phyloP scores from a whole-genome alignment of 2,329 filamentous ascomycete species.

The Epichloe glyceriae region DNA sequence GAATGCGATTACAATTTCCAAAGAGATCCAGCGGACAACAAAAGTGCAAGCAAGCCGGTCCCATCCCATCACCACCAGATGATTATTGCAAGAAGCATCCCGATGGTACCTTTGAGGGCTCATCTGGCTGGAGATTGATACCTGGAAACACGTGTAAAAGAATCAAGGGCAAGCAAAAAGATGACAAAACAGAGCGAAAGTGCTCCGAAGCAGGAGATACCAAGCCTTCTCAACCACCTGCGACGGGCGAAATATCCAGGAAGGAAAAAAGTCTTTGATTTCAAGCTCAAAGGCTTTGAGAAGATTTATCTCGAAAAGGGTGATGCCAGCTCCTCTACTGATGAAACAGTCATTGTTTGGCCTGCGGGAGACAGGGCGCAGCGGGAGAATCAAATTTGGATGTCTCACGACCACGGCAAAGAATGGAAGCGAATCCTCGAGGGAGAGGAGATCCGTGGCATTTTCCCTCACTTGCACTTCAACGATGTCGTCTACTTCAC shows the following conservation, averaged over 20 bases:
- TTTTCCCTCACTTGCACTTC: constrained; percentile 68
- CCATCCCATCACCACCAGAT: constrained; percentile 56
- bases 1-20: constrained; percentile 94
- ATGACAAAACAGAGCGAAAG: constrained; percentile 58
- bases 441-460: constrained; percentile 53
- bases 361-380: constrained; percentile 25
- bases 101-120: constrained; percentile 65
- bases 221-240: constrained; percentile 32
- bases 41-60: constrained; percentile 52
- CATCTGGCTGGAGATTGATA: constrained; percentile 85
- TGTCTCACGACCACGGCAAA: constrained; percentile 81
- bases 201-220: constrained; percentile 50
- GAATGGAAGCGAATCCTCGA: constrained; percentile 61
- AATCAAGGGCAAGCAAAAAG: constrained; percentile 48
- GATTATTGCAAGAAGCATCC: constrained; percentile 55
- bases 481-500: constrained; percentile 82
- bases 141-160: constrained; percentile 66
- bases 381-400: constrained; percentile 47
- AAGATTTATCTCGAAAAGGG: constrained; percentile 70
- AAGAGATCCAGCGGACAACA: constrained; percentile 47
- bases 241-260: constrained; percentile 52
- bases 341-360: constrained; percentile 58
- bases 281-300: constrained; percentile 36
- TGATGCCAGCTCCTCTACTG: constrained; percentile 46
- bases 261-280: constrained; percentile 51